Evolutionary conservation across 371 early-diverging fungal genomes (phyloP).

Genomic region (Haplosporangium sp.): DNA sequence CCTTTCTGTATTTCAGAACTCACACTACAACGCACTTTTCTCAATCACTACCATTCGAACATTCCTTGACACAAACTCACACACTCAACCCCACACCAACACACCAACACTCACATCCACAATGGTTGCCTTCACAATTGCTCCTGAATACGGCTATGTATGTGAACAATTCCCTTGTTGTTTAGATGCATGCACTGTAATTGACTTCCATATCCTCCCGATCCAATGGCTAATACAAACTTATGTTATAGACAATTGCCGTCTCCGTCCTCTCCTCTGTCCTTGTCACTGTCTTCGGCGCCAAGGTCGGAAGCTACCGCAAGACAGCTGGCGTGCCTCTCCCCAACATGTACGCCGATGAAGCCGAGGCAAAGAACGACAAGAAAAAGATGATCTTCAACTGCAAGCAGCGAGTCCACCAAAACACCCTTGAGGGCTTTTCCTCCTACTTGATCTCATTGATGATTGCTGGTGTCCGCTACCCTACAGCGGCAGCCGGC

Average conservation of each 20-base stretch:
- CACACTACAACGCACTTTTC: too few species aligned
- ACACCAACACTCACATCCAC: neutral
- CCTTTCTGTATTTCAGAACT: too few species aligned
- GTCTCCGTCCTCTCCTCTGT: conserved; percentile 58
- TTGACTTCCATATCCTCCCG: neutral
- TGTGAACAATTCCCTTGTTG: conserved; percentile 3
- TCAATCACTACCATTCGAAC: neutral
- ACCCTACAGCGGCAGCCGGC: conserved; percentile 64
- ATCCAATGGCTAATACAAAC: too few species aligned
- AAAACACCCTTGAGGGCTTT: conserved; percentile 59
- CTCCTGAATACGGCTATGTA: conserved; percentile 74
- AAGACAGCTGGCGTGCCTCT: conserved; percentile 69
- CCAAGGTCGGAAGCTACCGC: conserved; percentile 67
- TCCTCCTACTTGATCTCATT: conserved; percentile 47
- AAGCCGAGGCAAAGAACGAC: conserved; percentile 67
- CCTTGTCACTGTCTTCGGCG: conserved; percentile 59
- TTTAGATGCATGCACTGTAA: too few species aligned
- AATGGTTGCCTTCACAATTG: conserved; percentile 62
- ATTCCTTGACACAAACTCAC: neutral
- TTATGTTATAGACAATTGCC: conserved; percentile 16
- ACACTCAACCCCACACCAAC: neutral
- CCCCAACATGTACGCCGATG: conserved; percentile 73
- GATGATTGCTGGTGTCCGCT: conserved; percentile 60
- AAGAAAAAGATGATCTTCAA: conserved; percentile 71
- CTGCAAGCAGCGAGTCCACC: conserved; percentile 80